Conservation (phyloP, 75 land plant species). For the Larix kaempferi region DNA sequence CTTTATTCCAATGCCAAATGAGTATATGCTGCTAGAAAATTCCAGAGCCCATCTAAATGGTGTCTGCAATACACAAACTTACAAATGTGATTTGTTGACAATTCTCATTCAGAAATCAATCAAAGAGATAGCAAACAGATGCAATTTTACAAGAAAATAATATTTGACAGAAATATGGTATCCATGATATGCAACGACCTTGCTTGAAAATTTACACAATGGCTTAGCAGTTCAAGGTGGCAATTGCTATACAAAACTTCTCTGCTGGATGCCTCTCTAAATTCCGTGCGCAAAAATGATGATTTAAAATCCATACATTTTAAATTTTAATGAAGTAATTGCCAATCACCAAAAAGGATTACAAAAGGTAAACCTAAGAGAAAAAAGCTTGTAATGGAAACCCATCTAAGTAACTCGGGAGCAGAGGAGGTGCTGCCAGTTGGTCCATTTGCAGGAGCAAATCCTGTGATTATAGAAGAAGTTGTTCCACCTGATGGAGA, state of each 20-base stretch:
- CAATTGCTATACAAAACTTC: constrained; percentile 6
- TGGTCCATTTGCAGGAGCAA: background rate
- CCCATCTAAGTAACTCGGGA: background rate
- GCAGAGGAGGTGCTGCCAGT: background rate
- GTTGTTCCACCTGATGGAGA: no score
- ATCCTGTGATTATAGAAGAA: background rate
- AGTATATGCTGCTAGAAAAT: no score
- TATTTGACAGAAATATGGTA: background rate
- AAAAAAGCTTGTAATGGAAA: background rate
- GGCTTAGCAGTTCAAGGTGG: constrained; percentile 4
- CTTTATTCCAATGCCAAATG: no score
- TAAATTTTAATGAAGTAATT: background rate
- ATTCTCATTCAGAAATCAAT: no score
- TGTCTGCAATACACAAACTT: no score
- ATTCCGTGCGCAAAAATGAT: background rate
- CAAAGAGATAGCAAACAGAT: no score
- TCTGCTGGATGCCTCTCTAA: background rate
- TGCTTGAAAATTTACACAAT: constrained; percentile 1
- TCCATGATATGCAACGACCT: constrained; percentile 1
- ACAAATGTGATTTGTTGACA: no score
- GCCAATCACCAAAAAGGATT: background rate
- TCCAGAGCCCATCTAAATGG: no score
- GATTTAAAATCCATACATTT: background rate
- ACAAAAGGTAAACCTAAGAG: background rate
- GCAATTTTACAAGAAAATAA: no score